These are phyloP conservation scores for Alternaria sp. DNA, from an alignment of 2,329 filamentous ascomycete species.

Conservation along the genomic window DNA sequence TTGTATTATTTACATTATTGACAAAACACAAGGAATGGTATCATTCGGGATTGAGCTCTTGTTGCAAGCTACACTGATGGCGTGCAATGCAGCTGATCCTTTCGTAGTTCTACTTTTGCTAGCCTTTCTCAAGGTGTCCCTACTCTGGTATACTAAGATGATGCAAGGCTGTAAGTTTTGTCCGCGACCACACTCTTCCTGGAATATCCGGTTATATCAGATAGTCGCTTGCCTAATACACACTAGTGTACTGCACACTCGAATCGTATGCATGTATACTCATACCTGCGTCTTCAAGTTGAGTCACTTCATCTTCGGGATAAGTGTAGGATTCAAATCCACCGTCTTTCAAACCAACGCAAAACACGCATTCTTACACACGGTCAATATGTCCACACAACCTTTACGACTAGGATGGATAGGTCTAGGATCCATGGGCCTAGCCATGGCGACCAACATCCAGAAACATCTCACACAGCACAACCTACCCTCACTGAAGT, in stretches of 20 bases:
- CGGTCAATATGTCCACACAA: slow-evolving; percentile 9
- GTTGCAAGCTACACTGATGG: neutral
- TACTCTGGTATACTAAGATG: neutral
- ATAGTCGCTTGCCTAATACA: slow-evolving; percentile 7
- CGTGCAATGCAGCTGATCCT: neutral
- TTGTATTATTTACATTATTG: slow-evolving; percentile 6
- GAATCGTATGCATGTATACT: neutral
- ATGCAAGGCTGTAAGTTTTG: neutral
- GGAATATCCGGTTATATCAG: slow-evolving; percentile 2
- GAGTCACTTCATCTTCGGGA: neutral
- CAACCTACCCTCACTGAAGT: slow-evolving; percentile 41
- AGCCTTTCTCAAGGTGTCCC: neutral
- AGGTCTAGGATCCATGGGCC: slow-evolving; percentile 61
- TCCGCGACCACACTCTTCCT: neutral
- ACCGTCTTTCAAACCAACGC: neutral
- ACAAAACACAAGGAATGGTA: neutral
- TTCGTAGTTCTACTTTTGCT: neutral
- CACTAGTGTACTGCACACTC: slow-evolving; percentile 6
- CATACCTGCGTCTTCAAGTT: neutral
- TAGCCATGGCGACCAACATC: slow-evolving; percentile 58
- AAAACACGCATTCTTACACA: neutral
- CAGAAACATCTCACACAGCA: slow-evolving; percentile 50
- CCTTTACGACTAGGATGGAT: slow-evolving; percentile 27
- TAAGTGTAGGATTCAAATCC: neutral
- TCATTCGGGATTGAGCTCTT: neutral